These are phyloP conservation scores for Fusarium burgessii DNA, from an alignment of 2,329 filamentous ascomycete genomes.

Conservation along the genomic window DNA sequence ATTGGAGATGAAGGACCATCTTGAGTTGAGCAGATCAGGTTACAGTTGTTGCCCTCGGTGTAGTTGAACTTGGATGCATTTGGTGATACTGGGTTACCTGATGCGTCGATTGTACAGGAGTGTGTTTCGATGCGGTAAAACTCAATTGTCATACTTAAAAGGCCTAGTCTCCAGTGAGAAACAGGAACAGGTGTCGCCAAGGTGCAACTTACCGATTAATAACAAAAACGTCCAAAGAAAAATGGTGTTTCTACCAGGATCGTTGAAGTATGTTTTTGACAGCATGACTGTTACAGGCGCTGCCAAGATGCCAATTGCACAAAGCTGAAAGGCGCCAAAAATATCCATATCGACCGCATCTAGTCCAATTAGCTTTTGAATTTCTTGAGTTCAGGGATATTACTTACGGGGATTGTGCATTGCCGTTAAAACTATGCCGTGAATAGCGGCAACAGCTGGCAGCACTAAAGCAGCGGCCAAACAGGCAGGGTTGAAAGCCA, in stretches of 20 bases:
- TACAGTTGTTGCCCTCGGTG: constrained; percentile 55
- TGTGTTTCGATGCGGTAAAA: constrained; percentile 67
- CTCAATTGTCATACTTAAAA: constrained; percentile 72
- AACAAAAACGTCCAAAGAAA: constrained; percentile 74
- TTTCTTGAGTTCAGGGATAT: fast-evolving
- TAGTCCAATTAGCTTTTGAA: constrained; percentile 40
- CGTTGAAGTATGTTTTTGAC: constrained; percentile 73
- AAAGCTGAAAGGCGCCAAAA: constrained; percentile 75
- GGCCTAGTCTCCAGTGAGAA: constrained; percentile 52
- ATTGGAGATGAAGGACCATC: constrained; percentile 66
- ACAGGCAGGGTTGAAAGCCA: too few relatives aligned
- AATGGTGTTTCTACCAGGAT: constrained; percentile 73
- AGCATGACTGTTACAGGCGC: constrained; percentile 72
- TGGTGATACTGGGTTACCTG: constrained; percentile 52
- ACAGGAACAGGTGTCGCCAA: fast-evolving
- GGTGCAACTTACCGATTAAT: constrained; percentile 62
- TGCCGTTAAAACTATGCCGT: constrained; percentile 70
- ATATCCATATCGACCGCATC: constrained; percentile 76
- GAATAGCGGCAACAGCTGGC: constrained; percentile 72
- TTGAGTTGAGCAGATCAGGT: constrained; percentile 58
- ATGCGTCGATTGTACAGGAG: constrained; percentile 56
- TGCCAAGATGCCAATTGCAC: constrained; percentile 73
- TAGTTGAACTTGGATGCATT: constrained; percentile 59
- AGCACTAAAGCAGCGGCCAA: constrained; percentile 72
- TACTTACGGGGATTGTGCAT: constrained; percentile 68